These are phyloP conservation scores for Plasmodium vivax DNA, from an alignment of 169 alveolate genomes.

Conservation along the genomic window DNA sequence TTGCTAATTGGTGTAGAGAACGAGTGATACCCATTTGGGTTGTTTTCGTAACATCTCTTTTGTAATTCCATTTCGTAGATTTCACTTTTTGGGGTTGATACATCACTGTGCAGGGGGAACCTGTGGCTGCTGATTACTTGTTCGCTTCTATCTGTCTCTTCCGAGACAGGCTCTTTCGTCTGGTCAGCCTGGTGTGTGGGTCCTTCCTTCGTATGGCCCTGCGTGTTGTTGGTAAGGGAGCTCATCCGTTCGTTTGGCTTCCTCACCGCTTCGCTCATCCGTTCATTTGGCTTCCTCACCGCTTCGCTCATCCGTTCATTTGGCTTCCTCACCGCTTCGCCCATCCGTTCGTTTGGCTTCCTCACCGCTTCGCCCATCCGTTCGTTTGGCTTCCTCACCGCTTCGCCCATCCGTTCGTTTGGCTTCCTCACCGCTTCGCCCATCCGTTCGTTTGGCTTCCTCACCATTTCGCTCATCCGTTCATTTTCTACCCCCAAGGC, in stretches of 20 bases:
- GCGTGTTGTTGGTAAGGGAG: not conserved
- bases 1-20: not conserved
- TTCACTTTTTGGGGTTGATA: not conserved
- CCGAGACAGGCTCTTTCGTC: not conserved
- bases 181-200: not conserved
- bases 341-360: not conserved
- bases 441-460: not conserved
- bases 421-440: not conserved
- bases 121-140: not conserved
- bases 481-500: not conserved
- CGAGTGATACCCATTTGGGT: not conserved
- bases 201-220: not conserved
- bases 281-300: not conserved
- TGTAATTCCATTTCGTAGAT: not conserved
- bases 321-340: not conserved
- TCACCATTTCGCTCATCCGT: conserved; percentile 4
- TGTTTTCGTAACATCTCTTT: not conserved
- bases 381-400: not conserved
- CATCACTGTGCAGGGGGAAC: not conserved
- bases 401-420: not conserved
- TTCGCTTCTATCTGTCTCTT: not conserved
- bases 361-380: not conserved
- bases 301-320: not conserved
- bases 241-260: not conserved
- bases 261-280: not conserved